Percentiles rank a stretch among this genome's conserved stretches.
These are phyloP conservation scores for Chlorella sp. DNA, from an alignment of 139 green algal genomes.

Conservation along the genomic window DNA sequence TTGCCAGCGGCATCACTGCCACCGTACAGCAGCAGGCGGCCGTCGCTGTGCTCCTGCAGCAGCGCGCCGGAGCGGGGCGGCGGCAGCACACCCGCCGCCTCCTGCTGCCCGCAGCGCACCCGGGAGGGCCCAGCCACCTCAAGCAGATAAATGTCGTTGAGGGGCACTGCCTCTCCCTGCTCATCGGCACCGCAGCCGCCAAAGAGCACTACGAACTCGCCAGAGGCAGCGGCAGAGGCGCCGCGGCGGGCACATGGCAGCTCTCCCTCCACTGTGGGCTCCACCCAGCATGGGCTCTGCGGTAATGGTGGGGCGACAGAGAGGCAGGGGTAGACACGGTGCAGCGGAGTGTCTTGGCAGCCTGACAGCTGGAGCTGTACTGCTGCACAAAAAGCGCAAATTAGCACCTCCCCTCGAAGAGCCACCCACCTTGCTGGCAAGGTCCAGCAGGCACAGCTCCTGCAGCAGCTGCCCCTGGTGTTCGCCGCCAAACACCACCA, in stretches of 20 bases:
- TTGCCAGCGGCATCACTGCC: constrained; percentile 65
- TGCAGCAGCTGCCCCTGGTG: constrained; percentile 59
- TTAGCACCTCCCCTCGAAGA: too few species aligned
- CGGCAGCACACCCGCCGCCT: background rate
- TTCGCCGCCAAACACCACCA: constrained; percentile 76
- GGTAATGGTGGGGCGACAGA: too few species aligned
- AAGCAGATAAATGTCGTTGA: constrained; percentile 72
- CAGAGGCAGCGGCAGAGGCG: constrained; percentile 50
- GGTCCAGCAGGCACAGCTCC: constrained; percentile 51
- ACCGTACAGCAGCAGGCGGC: constrained; percentile 83
- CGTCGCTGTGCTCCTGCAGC: constrained; percentile 46
- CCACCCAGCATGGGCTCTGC: constrained; percentile 7
- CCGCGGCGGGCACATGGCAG: constrained; percentile 63
- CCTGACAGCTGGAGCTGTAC: background rate
- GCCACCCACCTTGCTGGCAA: background rate
- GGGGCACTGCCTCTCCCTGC: constrained; percentile 52
- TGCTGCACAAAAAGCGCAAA: background rate
- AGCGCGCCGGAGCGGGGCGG: background rate
- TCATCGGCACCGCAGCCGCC: constrained; percentile 58
- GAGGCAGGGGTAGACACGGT: background rate
- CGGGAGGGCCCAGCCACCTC: constrained; percentile 32
- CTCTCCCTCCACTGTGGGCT: constrained; percentile 64
- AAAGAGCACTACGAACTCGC: constrained; percentile 70
- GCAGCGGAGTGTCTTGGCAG: too few species aligned
- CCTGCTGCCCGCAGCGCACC: constrained; percentile 19